Base-by-base conservation (phyloP, 2,329 filamentous ascomycete species). In the Cladosporium austrohemisphaericum region DNA sequence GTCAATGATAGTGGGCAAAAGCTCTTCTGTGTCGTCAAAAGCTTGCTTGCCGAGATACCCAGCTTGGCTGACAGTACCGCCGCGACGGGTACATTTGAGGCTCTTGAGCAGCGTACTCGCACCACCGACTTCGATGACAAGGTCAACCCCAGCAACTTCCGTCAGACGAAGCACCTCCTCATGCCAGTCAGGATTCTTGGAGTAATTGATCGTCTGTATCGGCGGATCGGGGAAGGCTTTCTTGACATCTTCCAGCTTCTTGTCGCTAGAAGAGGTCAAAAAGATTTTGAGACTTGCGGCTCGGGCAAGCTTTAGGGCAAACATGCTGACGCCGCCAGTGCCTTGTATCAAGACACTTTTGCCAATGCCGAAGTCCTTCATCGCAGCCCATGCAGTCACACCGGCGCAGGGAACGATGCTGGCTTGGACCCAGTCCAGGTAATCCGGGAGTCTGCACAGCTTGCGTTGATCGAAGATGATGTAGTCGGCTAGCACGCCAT, bases 131-230 rank as follows among this genome's bases (percentile, higher is more conserved):
- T 77, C 72, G 32, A 77, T 64, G 25, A 75, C 69, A 32, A 74
- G 69, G 52, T 76, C 72, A 3, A 65, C 67, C 41, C 68, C 68
- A 2, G 57, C 49, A 33, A 59, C 60, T 3, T 58, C 49, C 0
- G 72, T 74, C 2, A 73, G 62, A 6, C 68, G 67, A 31, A 75
- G 71, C 9, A 79, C 80, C 13, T 71, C 71, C 4, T 69, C 64
- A 6, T 80, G 79, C 82, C 82, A 85, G 48, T 76, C 72, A 0
- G 74, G 65, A 4, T 71, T 71, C 0, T 61, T 70, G 49, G 73
- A 76, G 61, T 85, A 85, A 62, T 84, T 83, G 59, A 85, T 70
- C 1, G 77, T 67, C 29, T 78, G 70, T 3, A 54, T 32, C 23
- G 23, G 49, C 13, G 49, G 40, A 36, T 74, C 69, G 0, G 78